Base-by-base conservation (phyloP, 139 green algal genomes). In the Coelastrella sp. region DNA sequence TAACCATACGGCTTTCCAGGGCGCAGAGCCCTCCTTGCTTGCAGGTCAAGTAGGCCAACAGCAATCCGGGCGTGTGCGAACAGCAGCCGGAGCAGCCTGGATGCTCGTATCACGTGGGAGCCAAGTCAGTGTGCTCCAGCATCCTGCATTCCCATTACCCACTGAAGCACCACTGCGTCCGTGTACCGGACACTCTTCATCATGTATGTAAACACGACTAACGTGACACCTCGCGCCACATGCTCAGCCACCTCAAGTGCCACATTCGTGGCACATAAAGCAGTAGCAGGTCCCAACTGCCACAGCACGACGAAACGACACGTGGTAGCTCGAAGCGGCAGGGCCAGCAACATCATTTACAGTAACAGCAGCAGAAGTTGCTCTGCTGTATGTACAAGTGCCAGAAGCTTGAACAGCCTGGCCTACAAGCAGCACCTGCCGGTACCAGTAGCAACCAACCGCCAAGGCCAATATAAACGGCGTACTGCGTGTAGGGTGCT, bases 401-500 rank as follows among this genome's bases (percentile, higher is more conserved):
- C 12, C 63, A 70, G 15, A 14, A 22, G 63, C 63, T 70, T 17
- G 4, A 14, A 6, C 12, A 70, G 63, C 15, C 63, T 9, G 5
- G 12, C 9, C 12, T 6, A 70, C 63, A 70, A 70, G 63, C 63
- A 70, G 73, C 73, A 9, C 17, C 66, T 24, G 66, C 66, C 19
- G 66, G 35, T 49, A 49, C 35, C 35, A 49, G 35, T 49, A 49
- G 35, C 35, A 49, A 49, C 35, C 35, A 49, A 70, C 4, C 63
- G 19, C 7, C 68, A 25, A 24, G 19, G 68, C 68, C 68, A 76
- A 76, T 76, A 7, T 25, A 76, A 76, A 19, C 68, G 68, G 17
- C 68, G 19, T 76, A 76, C 19, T 76, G 68, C 68, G 10, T 89
- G 87, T 79, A 93, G 93, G 90, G 92, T 92, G 76, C 81, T 90